These are phyloP conservation scores for Chlorella sp. DNA, from an alignment of 139 green algal genomes.

Conservation along the genomic window DNA sequence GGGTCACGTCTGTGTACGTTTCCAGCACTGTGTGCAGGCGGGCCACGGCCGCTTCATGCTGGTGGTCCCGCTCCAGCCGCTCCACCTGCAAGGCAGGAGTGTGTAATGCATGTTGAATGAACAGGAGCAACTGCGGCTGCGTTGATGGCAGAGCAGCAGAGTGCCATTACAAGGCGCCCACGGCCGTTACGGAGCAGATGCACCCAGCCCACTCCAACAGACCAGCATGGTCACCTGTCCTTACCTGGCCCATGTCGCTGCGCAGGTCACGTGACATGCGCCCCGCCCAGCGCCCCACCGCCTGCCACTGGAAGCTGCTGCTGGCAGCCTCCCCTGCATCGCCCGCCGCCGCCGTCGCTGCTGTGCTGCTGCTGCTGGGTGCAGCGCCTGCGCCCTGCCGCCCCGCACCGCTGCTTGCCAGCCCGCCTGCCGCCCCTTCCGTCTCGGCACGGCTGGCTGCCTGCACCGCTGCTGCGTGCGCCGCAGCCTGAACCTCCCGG, in stretches of 20 bases:
- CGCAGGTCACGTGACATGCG: neutral
- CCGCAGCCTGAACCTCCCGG: constrained; percentile 3
- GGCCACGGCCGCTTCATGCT: constrained; percentile 23
- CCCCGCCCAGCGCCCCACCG: constrained; percentile 13
- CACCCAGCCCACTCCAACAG: no score
- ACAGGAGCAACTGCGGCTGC: no score
- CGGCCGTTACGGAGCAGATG: no score
- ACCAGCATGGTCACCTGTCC: no score
- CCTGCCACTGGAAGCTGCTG: constrained; percentile 29
- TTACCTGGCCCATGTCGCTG: neutral
- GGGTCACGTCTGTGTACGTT: constrained; percentile 82
- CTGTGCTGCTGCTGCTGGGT: neutral
- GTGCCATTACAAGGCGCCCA: no score
- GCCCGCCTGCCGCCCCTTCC: neutral
- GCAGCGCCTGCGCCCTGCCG: neutral
- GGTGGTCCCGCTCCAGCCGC: constrained; percentile 2
- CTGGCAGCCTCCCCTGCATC: neutral
- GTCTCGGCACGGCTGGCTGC: constrained; percentile 7
- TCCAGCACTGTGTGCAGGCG: constrained; percentile 76
- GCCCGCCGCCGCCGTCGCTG: neutral
- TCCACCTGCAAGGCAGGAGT: constrained; percentile 10
- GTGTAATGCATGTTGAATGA: no score
- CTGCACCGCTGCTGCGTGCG: constrained; percentile 29
- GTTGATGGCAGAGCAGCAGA: no score
- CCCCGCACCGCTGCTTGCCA: no score